A percentile compares a stretch with the other conserved stretches of the same genome.
phyloP scores from a whole-genome alignment of 148 eudicot genomes.

The Polygonum aviculare region DNA sequence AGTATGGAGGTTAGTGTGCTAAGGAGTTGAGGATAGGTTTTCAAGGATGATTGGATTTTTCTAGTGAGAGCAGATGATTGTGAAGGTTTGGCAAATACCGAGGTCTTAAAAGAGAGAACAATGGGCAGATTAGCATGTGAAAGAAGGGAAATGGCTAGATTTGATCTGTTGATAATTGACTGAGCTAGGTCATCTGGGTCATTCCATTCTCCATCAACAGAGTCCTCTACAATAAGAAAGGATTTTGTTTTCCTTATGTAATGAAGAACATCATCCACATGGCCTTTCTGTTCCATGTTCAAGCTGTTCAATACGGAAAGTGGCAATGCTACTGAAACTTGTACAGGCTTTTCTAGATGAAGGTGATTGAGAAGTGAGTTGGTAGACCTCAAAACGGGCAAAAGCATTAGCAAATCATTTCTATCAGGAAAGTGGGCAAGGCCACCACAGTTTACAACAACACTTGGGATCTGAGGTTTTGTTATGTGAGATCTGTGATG shows the following conservation, averaged over 20 bases:
- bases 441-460: constrained; percentile 12
- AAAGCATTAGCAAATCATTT: constrained; percentile 11
- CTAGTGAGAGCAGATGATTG: constrained; percentile 10
- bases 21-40: background rate
- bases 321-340: constrained; percentile 12
- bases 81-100: constrained; percentile 2
- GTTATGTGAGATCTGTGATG: constrained; percentile 9
- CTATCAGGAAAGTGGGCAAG: background rate
- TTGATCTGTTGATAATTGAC: constrained; percentile 10
- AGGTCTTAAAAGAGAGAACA: constrained; percentile 14
- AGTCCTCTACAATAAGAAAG: constrained; percentile 18
- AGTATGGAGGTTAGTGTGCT: background rate
- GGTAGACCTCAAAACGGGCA: constrained; percentile 16
- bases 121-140: constrained; percentile 10
- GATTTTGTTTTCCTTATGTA: constrained; percentile 13
- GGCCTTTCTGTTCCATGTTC: constrained; percentile 9
- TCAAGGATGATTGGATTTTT: constrained; percentile 5
- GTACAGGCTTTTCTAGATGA: constrained; percentile 8
- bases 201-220: constrained; percentile 12
- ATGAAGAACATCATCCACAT: constrained; percentile 8
- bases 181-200: constrained; percentile 7
- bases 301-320: constrained; percentile 12
- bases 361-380: constrained; percentile 9
- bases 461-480: constrained; percentile 9
- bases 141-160: background rate